These are phyloP conservation scores for Ogataea saltuana DNA, from an alignment of 805 yeast genomes.

Conservation along the genomic window DNA sequence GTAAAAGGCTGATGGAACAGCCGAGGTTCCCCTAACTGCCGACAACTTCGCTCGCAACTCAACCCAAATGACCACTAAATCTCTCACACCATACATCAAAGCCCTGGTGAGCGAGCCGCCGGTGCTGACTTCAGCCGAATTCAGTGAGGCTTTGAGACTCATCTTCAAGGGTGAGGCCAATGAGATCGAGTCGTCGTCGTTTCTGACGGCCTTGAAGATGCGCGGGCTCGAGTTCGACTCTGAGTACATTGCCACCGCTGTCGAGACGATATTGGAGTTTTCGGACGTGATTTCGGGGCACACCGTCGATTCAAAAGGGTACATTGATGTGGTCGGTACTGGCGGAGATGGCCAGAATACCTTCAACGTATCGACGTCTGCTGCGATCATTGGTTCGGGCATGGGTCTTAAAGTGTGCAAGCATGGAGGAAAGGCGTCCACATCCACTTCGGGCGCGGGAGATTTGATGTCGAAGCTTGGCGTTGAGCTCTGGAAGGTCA, in stretches of 20 bases:
- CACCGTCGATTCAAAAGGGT: constrained; percentile 49
- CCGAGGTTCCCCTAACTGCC: no score
- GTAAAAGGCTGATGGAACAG: no score
- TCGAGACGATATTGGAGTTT: constrained; percentile 64
- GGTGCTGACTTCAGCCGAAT: constrained; percentile 60
- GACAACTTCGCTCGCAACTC: no score
- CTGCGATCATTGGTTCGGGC: constrained; percentile 94
- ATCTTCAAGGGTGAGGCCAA: constrained; percentile 62
- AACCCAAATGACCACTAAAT: constrained; percentile 17
- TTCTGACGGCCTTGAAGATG: constrained; percentile 73
- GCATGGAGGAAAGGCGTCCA: constrained; percentile 97
- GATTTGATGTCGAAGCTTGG: constrained; percentile 83
- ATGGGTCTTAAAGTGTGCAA: constrained; percentile 79
- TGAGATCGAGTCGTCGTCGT: constrained; percentile 73
- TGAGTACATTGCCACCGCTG: constrained; percentile 84
- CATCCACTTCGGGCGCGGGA: constrained; percentile 92
- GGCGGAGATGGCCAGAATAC: constrained; percentile 99
- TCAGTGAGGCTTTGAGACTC: constrained; percentile 59
- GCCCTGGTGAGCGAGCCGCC: constrained; percentile 63
- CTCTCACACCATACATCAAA: constrained; percentile 60
- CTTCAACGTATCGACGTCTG: constrained; percentile 91
- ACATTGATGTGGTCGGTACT: constrained; percentile 92
- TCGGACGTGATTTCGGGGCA: constrained; percentile 54
- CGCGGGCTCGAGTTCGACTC: constrained; percentile 80
- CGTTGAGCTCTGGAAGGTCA: constrained; percentile 73